Evolutionary conservation across 257 asterid genomes (phyloP).

Genomic region (Ophiorrhiza pumila): DNA sequence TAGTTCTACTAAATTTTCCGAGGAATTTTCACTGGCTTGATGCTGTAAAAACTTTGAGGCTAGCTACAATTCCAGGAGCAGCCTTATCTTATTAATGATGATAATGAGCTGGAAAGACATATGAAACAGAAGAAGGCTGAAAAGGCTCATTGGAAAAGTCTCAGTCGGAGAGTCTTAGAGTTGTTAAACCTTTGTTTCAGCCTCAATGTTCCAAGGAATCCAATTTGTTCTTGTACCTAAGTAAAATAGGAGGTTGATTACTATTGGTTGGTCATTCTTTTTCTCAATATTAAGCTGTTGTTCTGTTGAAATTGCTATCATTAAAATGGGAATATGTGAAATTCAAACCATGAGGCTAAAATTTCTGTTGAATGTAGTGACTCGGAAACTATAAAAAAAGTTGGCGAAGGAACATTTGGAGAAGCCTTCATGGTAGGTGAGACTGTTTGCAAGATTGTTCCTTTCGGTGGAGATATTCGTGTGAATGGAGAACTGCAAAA

Average conservation of each 20-base stretch:
- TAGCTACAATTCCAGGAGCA: background rate
- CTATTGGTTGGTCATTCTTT: background rate
- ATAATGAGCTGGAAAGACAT: background rate
- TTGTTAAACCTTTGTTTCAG: background rate
- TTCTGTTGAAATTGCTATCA: background rate
- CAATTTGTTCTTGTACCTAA: background rate
- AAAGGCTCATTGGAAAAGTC: background rate
- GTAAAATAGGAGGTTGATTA: background rate
- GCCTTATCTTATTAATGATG: constrained; percentile 6
- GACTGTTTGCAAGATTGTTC: constrained; percentile 90
- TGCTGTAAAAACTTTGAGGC: background rate
- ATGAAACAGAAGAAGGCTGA: background rate
- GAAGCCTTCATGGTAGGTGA: constrained; percentile 91
- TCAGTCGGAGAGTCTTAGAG: background rate
- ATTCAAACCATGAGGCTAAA: background rate
- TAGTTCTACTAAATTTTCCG: background rate
- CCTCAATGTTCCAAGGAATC: background rate
- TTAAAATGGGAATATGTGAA: background rate
- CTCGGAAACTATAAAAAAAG: constrained; percentile 48
- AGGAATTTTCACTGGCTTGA: background rate
- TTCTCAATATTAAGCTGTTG: background rate
- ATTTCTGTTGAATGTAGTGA: constrained; percentile 43
- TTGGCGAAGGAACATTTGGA: constrained; percentile 96
- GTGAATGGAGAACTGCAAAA: constrained; percentile 91
- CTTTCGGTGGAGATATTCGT: constrained; percentile 73